These are phyloP conservation scores for Nicotiana obtusifolia DNA, from an alignment of 257 asterid species.

Conservation along the genomic window DNA sequence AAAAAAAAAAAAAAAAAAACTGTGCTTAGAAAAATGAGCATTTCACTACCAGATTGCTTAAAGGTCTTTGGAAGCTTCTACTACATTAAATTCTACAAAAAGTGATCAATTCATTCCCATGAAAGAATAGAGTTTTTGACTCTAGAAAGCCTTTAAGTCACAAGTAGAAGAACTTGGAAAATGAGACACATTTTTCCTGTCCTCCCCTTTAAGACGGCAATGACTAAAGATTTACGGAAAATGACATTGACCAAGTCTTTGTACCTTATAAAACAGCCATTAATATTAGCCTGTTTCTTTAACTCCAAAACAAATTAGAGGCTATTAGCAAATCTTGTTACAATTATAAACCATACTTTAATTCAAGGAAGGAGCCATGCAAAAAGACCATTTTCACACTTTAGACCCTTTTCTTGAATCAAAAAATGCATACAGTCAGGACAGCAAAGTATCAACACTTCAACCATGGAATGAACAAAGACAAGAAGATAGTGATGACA, in stretches of 20 bases:
- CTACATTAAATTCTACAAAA: too few relatives aligned
- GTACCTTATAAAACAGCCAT: background rate
- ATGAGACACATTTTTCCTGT: background rate
- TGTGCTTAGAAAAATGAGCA: too few relatives aligned
- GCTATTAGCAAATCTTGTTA: background rate
- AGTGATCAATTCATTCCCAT: too few relatives aligned
- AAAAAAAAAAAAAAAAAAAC: too few relatives aligned
- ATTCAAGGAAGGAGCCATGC: background rate
- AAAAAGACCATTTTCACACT: background rate
- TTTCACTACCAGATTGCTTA: too few relatives aligned
- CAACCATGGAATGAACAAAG: background rate
- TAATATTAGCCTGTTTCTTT: background rate
- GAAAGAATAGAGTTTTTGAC: too few relatives aligned
- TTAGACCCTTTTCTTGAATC: background rate
- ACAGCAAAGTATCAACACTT: background rate
- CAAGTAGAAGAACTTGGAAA: background rate
- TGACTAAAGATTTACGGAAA: background rate
- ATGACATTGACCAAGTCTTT: background rate
- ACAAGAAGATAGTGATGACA: slow-evolving; percentile 7
- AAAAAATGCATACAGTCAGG: background rate
- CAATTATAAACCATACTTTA: background rate
- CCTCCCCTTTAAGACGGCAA: too few relatives aligned
- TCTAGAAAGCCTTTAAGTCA: background rate
- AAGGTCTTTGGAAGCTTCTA: too few relatives aligned
- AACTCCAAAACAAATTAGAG: background rate